These are phyloP conservation scores for Rhizoctonia solani DNA, from an alignment of 1,284 basidiomycete genomes.

Conservation along the genomic window DNA sequence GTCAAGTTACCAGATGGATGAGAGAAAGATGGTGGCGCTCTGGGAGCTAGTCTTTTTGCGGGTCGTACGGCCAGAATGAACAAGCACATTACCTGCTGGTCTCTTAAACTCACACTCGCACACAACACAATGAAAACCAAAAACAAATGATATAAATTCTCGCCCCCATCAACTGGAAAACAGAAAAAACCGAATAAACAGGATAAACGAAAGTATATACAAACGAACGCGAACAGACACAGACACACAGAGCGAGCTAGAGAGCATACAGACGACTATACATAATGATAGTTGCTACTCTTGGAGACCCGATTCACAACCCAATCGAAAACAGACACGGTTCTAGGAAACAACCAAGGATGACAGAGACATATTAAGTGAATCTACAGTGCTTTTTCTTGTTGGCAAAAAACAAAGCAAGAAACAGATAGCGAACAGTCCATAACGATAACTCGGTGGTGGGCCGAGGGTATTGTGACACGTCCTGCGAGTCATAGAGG, in stretches of 20 bases:
- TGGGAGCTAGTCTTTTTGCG: no score
- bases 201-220: constrained; percentile 6
- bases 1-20: no score
- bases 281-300: constrained; percentile 32
- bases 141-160: neutral
- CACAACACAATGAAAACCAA: neutral
- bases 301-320: no score
- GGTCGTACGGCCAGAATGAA: no score
- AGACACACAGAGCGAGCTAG: no score
- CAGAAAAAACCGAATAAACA: no score
- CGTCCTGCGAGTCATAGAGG: constrained; percentile 5
- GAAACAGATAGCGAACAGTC: neutral
- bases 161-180: no score
- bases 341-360: neutral
- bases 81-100: no score
- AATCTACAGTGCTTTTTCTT: constrained; percentile 29
- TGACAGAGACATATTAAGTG: constrained; percentile 21
- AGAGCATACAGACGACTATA: no score
- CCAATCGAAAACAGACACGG: neutral
- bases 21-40: no score
- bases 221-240: constrained; percentile 23
- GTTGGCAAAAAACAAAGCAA: no score
- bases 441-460: constrained; percentile 33
- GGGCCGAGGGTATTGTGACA: constrained; percentile 2
- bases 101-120: no score